Conservation (phyloP, 164 flowering plant genomes). For the Chimonanthus salicifolius region DNA sequence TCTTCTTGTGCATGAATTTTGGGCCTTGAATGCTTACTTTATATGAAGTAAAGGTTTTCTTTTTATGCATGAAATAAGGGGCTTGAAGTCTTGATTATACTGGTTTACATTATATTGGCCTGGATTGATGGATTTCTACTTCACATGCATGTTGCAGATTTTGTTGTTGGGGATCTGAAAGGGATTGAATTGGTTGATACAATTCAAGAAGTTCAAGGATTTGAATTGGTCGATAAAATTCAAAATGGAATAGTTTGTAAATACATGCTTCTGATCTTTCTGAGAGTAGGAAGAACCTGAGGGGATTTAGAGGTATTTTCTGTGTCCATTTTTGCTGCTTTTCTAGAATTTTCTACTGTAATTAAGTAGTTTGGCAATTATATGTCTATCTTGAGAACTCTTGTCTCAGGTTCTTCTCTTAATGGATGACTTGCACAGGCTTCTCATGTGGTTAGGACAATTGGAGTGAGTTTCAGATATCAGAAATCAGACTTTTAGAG, state of each 20-base stretch:
- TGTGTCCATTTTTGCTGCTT: not conserved
- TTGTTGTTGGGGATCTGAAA: not conserved
- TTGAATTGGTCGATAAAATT: too few species aligned
- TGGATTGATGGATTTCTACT: not conserved
- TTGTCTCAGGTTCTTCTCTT: not conserved
- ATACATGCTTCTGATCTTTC: not conserved
- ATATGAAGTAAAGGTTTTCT: not conserved
- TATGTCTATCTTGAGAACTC: not conserved
- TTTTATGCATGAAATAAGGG: not conserved
- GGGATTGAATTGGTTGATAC: not conserved
- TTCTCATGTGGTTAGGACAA: slow-evolving; percentile 1
- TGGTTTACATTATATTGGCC: not conserved
- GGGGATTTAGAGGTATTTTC: not conserved
- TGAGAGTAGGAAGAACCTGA: not conserved
- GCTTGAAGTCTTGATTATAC: not conserved
- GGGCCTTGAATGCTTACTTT: not conserved
- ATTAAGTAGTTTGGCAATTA: not conserved
- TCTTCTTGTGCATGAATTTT: not conserved
- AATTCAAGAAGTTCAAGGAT: not conserved
- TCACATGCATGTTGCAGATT: not conserved
- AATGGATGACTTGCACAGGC: not conserved
- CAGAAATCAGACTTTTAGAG: not conserved
- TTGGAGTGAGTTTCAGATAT: not conserved
- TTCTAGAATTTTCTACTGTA: not conserved
- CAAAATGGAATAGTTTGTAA: too few species aligned